Conservation (phyloP, 2,329 filamentous ascomycete species). For the Colletotrichum agaves region DNA sequence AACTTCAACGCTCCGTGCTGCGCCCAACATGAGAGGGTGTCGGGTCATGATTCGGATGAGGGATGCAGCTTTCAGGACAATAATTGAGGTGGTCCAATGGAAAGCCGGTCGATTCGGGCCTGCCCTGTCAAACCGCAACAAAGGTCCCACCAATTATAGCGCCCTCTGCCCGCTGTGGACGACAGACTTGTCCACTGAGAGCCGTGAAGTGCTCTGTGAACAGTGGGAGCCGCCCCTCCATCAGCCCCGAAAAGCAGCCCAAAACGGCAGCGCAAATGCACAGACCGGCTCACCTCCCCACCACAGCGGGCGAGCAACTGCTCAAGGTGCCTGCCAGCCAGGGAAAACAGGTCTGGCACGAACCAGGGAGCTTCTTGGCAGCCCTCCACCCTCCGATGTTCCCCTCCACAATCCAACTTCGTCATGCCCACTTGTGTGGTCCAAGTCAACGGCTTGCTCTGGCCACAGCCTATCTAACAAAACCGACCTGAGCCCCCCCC, state of each 20-base stretch:
- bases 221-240: constrained; percentile 21
- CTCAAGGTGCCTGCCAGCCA: background rate
- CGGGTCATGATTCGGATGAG: constrained; percentile 5
- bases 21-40: constrained; percentile 16
- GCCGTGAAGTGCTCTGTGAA: constrained; percentile 3
- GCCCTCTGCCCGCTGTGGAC: background rate
- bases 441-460: constrained; percentile 35
- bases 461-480: constrained; percentile 37
- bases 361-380: constrained; percentile 37
- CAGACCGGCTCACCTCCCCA: constrained; percentile 25
- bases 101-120: constrained; percentile 11
- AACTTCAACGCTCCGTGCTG: background rate
- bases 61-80: background rate
- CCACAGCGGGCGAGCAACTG: constrained; percentile 1
- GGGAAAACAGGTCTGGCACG: constrained; percentile 13
- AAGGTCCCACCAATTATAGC: constrained; percentile 28
- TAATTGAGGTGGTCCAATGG: constrained; percentile 1
- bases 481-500: constrained; percentile 30
- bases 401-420: constrained; percentile 38
- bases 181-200: constrained; percentile 10
- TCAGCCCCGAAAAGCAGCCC: constrained; percentile 7
- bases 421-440: constrained; percentile 38
- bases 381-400: constrained; percentile 30
- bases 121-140: background rate
- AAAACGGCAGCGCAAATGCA: constrained; percentile 20